Evolutionary conservation across 495 filamentous ascomycete genomes (phyloP).

Genomic region (Letharia columbiana): DNA sequence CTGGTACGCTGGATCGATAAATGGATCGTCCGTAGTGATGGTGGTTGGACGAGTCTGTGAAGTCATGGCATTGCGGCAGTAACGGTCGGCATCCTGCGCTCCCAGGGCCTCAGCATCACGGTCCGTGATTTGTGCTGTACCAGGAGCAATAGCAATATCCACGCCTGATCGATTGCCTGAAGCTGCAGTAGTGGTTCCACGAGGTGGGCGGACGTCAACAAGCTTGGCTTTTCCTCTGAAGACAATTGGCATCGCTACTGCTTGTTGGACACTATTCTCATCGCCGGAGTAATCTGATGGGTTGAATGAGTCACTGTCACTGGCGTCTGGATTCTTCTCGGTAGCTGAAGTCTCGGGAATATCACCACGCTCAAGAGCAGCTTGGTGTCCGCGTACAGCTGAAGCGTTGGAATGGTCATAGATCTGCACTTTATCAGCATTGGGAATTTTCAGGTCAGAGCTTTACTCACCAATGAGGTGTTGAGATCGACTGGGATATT

Average conservation of each 20-base stretch:
- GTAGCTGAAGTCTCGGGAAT: background rate
- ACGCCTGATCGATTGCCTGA: background rate
- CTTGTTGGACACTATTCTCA: slow-evolving; percentile 9
- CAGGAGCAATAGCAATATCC: background rate
- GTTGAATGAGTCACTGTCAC: slow-evolving; percentile 5
- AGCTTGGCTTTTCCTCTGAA: background rate
- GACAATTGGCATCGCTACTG: background rate
- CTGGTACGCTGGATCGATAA: background rate
- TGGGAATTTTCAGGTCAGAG: background rate
- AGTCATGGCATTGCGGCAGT: background rate
- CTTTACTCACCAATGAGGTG: background rate
- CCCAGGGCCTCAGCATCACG: background rate
- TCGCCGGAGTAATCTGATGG: slow-evolving; percentile 8
- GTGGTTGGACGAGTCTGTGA: background rate
- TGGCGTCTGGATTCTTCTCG: background rate
- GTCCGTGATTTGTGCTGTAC: background rate
- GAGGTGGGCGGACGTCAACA: background rate
- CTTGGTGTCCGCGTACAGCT: background rate
- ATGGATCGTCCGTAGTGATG: background rate
- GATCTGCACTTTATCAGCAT: background rate
- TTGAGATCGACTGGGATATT: background rate
- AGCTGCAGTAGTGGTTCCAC: background rate
- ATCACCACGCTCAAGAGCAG: background rate
- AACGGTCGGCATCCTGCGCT: background rate
- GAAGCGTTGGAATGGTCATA: background rate